A percentile compares a stretch with the other conserved stretches of the same genome.
These are phyloP conservation scores for Fusarium azukiicola DNA, from an alignment of 2,329 filamentous ascomycete species.

Conservation along the genomic window DNA sequence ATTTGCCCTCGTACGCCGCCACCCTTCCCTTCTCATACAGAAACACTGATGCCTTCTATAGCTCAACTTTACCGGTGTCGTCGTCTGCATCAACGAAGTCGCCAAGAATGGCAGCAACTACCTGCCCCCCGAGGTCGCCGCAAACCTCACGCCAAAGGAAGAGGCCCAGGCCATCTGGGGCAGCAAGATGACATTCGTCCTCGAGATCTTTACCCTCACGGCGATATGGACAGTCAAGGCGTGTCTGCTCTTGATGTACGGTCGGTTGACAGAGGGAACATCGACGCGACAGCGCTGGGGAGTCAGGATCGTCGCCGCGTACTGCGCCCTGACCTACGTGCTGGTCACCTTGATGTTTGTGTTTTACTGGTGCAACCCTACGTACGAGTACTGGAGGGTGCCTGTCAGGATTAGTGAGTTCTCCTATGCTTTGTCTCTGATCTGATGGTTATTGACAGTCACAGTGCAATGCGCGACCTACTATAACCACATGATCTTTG, in stretches of 20 bases:
- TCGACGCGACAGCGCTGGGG: constrained; percentile 58
- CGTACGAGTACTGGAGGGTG: constrained; percentile 73
- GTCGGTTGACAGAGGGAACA: constrained; percentile 68
- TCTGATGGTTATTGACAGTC: constrained; percentile 35
- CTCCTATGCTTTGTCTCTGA: background rate
- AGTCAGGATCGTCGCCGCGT: constrained; percentile 67
- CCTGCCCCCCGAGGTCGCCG: constrained; percentile 60
- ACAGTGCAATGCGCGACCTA: constrained; percentile 69
- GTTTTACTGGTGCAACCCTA: constrained; percentile 75
- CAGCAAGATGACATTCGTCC: constrained; percentile 75
- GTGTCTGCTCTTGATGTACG: constrained; percentile 74
- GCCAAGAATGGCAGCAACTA: constrained; percentile 69
- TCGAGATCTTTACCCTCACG: constrained; percentile 74
- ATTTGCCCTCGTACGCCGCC: constrained; percentile 64
- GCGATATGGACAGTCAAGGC: constrained; percentile 75
- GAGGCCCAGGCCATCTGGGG: constrained; percentile 69
- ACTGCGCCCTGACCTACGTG: constrained; percentile 69
- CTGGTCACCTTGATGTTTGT: constrained; percentile 73
- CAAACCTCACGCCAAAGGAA: constrained; percentile 68
- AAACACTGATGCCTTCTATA: constrained; percentile 38
- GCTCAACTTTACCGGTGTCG: constrained; percentile 65
- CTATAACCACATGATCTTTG: constrained; percentile 70
- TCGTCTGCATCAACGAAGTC: constrained; percentile 67
- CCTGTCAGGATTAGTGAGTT: constrained; percentile 62
- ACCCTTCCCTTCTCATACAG: background rate